phyloP scores from a whole-genome alignment of 2,329 filamentous ascomycete genomes.

The Penicillium olsonii region DNA sequence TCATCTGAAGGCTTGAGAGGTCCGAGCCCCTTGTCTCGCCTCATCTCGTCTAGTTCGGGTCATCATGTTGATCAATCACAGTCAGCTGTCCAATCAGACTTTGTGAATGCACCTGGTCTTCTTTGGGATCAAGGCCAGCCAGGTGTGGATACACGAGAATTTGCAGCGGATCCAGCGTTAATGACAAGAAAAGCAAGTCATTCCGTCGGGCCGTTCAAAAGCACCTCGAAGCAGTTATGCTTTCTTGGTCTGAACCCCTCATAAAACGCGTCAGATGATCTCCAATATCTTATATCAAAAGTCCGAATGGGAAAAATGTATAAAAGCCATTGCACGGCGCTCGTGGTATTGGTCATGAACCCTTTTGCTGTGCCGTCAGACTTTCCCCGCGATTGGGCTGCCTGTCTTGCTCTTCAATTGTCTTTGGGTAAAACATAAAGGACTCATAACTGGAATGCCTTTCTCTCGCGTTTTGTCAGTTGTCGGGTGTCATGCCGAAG shows the following conservation, averaged over 20 bases:
- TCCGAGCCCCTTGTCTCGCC: background rate
- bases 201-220: background rate
- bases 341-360: background rate
- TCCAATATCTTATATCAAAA: background rate
- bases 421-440: background rate
- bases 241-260: background rate
- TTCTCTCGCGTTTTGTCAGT: constrained; percentile 25
- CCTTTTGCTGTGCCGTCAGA: background rate
- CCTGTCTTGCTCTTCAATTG: background rate
- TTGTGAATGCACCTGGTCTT: background rate
- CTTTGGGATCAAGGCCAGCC: background rate
- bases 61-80: background rate
- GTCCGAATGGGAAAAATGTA: background rate
- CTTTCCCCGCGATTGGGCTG: background rate
- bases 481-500: constrained; percentile 30
- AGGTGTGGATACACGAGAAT: background rate
- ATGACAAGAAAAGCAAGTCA: background rate
- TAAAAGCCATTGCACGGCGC: background rate
- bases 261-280: background rate
- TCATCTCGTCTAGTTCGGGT: background rate
- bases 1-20: background rate
- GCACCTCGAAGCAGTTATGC: background rate
- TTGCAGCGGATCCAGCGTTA: constrained; percentile 2
- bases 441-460: constrained; percentile 14
- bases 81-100: background rate